Base-by-base conservation (phyloP, 768 basidiomycete genomes). In the Mycena capillaripes region DNA sequence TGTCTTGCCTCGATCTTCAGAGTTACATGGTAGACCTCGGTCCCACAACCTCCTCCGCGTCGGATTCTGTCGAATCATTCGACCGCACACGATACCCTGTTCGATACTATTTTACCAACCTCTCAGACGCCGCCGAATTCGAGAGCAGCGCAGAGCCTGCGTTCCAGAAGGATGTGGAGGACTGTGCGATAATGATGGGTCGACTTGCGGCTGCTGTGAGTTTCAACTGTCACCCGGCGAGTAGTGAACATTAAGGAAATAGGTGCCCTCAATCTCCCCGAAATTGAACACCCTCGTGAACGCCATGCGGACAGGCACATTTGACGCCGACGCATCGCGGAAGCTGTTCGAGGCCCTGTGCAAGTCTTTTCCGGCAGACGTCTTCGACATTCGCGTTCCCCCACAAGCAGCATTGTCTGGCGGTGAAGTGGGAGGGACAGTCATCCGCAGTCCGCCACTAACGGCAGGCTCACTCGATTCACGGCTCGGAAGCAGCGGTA, bases 311-410 rank as follows among this genome's bases (percentile, higher is more conserved):
- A 75, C 81, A 3, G 86, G 86, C 32, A 83, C 82, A 30, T 88
- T 88, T 72, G 83, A 81, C n/a, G 88, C 87, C 1, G 86, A 90
- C 42, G 87, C 86, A 59, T 79, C 87, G 2, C 82, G 86, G 14
- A 86, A 85, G 60, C 79, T 88, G 55, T 88, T 89, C 65, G 88
- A 89, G 71, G 86, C 87, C 14, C 77, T 88, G 8, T 86, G 84
- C 70, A 83, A 83, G 65, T 81, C 86, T 8, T 77, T 89, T 17
- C 84, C 87, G 38, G 80, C 83, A 4, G 76, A 81, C 9, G 78
- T 84, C 4, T 86, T 88, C 72, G 86, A 88, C 44, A 34, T 59
- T 0, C 69, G 14, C 36, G 56, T 70, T 29, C 53, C 53, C 27
- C 27, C 62, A 21, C 61, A 59, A 27, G 6, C 17, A 40, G 40